Evolutionary conservation across 169 alveolate species (phyloP).

Genomic region (Plasmodium relictum): DNA sequence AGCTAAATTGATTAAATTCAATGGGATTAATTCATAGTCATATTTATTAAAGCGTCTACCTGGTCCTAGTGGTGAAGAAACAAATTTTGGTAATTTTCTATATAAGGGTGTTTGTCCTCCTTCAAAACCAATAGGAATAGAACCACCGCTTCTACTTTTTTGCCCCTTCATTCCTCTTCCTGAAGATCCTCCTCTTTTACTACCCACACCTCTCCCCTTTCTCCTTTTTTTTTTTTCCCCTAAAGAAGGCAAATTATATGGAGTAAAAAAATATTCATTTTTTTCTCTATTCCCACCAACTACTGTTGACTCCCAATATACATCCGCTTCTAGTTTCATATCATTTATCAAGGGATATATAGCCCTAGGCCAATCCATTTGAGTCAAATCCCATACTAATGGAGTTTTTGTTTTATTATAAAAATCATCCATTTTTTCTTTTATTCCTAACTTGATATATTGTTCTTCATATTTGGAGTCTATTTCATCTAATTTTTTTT

Average conservation of each 20-base stretch:
- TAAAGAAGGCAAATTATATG: slow-evolving; percentile 79
- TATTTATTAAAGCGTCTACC: slow-evolving; percentile 81
- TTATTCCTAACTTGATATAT: slow-evolving; percentile 48
- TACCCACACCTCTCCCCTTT: slow-evolving; percentile 88
- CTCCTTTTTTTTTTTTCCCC: slow-evolving; percentile 84
- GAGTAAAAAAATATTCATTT: slow-evolving; percentile 80
- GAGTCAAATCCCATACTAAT: slow-evolving; percentile 84
- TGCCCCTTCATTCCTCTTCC: slow-evolving; percentile 88
- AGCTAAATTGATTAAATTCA: slow-evolving; percentile 79
- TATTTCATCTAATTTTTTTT: slow-evolving; percentile 76
- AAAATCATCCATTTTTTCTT: slow-evolving; percentile 46
- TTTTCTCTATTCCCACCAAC: slow-evolving; percentile 83
- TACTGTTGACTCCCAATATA: slow-evolving; percentile 85
- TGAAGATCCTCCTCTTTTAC: slow-evolving; percentile 86
- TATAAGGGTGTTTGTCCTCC: slow-evolving; percentile 88
- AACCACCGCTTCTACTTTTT: slow-evolving; percentile 86
- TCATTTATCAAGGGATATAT: slow-evolving; percentile 78
- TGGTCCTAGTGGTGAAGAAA: slow-evolving; percentile 86
- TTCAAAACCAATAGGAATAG: slow-evolving; percentile 81
- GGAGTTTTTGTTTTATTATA: slow-evolving; percentile 81
- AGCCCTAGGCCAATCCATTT: slow-evolving; percentile 80
- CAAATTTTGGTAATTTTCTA: slow-evolving; percentile 86
- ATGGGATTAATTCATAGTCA: slow-evolving; percentile 83
- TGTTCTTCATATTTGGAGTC: slow-evolving; percentile 61
- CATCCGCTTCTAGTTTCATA: slow-evolving; percentile 80